Evolutionary conservation across 2,329 filamentous ascomycete genomes (phyloP), one percentile per base, ranked within the genome.

Genomic region (Fusarium penzigii): DNA sequence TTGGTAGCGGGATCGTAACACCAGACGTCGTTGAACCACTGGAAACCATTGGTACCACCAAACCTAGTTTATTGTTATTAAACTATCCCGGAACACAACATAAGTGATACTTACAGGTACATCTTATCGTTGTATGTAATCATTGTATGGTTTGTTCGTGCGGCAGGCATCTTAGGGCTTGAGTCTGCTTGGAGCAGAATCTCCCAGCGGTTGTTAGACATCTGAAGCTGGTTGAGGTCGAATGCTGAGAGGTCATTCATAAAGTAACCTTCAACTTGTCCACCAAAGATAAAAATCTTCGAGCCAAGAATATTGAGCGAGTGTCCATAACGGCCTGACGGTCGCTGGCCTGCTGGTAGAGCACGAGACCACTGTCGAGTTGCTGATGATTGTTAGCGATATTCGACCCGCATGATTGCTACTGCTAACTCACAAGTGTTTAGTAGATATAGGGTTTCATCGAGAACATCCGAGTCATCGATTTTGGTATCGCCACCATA

Each of bases 21-120:
- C 94, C 94, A 99, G 44, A 99, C 94, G 69, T 99, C 94, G 70
- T 97, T 99, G 76, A 97, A 99, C 95, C 94, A 99, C 65, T 90
- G 86, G 50, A 92, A 84, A 39, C 94, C 94, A 68, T 99, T 96
- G 2, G 94, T 99, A 57, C 94, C 94, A 63, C 94, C 94, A 69
- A 99, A 99, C n/a, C 89, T 94, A n/a, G 20, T 25, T 25, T 25
- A 25, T 25, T 25, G 20, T 25, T 25, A 25, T 4, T 7, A 4
- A 7, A 4, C 20, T 25, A 25, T 25, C 20, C 4, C 7, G 20
- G 20, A 20, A 20, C 11, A 44, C 5, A 14, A 7, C 20, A 49
- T 68, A 43, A 63, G 56, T 45, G 25, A 39, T 39, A 81, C 88
- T 79, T 81, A 93, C 87, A 99, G 78, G 68, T 93, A 99, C 69